Evolutionary conservation across 116 monocot genomes (phyloP), one percentile per base, ranked within the genome.

Genomic region (Dioscorea cayenensis): DNA sequence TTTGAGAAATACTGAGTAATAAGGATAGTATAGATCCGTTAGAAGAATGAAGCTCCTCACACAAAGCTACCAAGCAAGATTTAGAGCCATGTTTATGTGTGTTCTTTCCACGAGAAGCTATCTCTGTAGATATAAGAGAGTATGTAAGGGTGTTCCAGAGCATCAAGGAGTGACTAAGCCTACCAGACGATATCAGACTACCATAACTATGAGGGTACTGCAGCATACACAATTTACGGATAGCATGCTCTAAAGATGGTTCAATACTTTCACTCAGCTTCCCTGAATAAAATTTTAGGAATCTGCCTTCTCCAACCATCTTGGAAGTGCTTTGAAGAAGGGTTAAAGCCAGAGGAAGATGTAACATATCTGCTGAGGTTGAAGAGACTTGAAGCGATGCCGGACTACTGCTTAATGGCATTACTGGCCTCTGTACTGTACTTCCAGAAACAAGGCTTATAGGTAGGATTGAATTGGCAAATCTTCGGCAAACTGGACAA

Each of bases 401-500:
- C 63, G 69, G 62, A 74, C 28, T 22, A 51, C 19, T 51, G 27
- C 60, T 37, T 60, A 50, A 65, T 37, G 63, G 27, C 18, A 50
- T 66, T 49, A 14, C 14, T 18, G 49, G 48, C 18, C 50, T 81
- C 76, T 21, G 14, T 25, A 5, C 4, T 67, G 66, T 82, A 55
- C 63, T 73, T 43, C 59, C 55, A 66, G 29, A 29, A 48, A 43
- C 28, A 66, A 78, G 75, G 11, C 66, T 60, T 43, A 75, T 72
- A 49, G 99, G 94, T 35, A 99, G 73, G 36, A 89, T 80, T 20
- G 91, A 94, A 83, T 99, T 99, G 65, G 89, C 82, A 77, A 99
- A 85, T 76, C 99, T 89, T 7, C 99, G 84, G 65, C 99, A 99
- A 50, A 94, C 84, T 60, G 99, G 99, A 73, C 99, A 99, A 28